Base-by-base conservation (phyloP, 2,329 filamentous ascomycete genomes). In the Pseudopyricularia cyperi region DNA sequence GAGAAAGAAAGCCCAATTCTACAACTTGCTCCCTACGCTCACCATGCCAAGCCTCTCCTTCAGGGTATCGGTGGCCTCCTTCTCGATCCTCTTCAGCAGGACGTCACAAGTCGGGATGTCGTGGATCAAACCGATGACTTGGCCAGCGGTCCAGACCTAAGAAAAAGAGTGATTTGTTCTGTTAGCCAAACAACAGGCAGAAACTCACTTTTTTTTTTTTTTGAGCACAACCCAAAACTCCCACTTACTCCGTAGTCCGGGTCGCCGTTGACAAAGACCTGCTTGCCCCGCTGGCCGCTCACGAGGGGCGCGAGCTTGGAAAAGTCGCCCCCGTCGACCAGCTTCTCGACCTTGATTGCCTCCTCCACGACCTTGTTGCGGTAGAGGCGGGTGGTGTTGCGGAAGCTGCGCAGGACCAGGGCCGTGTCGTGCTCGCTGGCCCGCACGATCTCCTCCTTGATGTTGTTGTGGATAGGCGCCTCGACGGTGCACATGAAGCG, bases 401-500 rank as follows among this genome's bases (percentile, higher is more conserved):
- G 89, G 91, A 93, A 98, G 58, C 90, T 77, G 52, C 91, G 74
- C 63, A 98, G 73, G 24, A 98, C 80, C 51, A 98, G 76, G 58
- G 89, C 82, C 0, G 93, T 98, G 67, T 97, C 89, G 22, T 86
- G 89, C 75, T 98, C 93, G 57, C 89, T 77, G 1, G 90, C 87
- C 52, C 81, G 77, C 50, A 96, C 89, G 62, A 98, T 98, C 59
- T 86, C 77, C 67, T 94, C 77, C 77, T 98, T 98, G 73, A 98
- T 89, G 59, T 95, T 95, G 48, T 80, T 66, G 70, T 98, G 93
- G 57, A 98, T 87, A 1, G 93, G 93, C 15, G 90, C 83, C 69
- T 97, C 93, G 46, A 91, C 75, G 0, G 93, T 97, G 72, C 86
- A 91, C 87, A 98, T 94, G 73, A 97, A 98, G 42, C 93, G 77